Evolutionary conservation across 805 yeast species (phyloP), one percentile per base, ranked within the genome.

Genomic region (Zygosaccharomyces gambellarensis): DNA sequence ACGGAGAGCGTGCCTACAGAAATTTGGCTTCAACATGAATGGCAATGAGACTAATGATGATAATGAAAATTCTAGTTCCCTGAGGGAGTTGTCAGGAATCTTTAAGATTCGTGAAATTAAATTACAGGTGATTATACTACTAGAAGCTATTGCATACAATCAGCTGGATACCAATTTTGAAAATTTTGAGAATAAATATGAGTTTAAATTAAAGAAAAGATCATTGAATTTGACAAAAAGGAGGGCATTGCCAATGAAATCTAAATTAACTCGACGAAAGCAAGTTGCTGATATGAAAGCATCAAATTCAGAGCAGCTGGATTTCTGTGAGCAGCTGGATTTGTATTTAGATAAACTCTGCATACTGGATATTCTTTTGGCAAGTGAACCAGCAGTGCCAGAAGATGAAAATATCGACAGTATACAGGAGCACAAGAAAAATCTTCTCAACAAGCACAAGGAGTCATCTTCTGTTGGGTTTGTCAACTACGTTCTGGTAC

Each of bases 101-200:
- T 65, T 80, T 50, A 81, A 80, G 53, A 68, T 77, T 2, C 65
- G 84, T 31, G 85, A 81, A 53, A 76, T 82, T 1, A 83, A 80
- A 52, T 58, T 81, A 29, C 85, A 81, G 57, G 66, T 79, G 0
- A 55, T 81, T 2, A 51, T 79, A 0, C 52, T 77, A 2, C 55
- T 81, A 36, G 85, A 81, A 54, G 48, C 78, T 3, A 60, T 80
- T 2, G 53, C 61, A 21, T 43, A 66, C 9, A 60, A 69, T 49
- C 62, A 61, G 4, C 51, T 72, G 6, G 74, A 73, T 46, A 21
- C 41, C 0, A 53, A 77, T 68, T 60, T 59, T 51, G 23, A 64
- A 53, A 17, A 72, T 66, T 58, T 64, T 71, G 57, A 65, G 47
- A 36, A 48, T 42, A 36, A 56, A 51, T 57, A 61, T 39, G 48